Evolutionary conservation across 768 basidiomycete species (phyloP).

Genomic region (Leucosporidium scottii): DNA sequence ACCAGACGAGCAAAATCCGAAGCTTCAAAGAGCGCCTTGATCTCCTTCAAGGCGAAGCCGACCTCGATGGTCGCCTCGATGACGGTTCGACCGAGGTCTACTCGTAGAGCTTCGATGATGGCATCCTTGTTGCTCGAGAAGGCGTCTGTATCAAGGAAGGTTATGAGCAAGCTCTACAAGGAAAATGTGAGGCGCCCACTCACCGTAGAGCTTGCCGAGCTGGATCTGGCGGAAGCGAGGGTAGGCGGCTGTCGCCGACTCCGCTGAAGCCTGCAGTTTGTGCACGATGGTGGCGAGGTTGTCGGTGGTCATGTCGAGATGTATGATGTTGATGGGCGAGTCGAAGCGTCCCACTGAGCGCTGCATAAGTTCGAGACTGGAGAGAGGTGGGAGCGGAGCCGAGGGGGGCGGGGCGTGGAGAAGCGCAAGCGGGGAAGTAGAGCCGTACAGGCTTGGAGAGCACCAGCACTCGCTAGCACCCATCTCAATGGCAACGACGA

Average conservation of each 20-base stretch:
- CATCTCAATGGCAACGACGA: background rate
- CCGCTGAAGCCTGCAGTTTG: background rate
- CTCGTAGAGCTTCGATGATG: background rate
- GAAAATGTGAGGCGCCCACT: background rate
- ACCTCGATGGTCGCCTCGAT: background rate
- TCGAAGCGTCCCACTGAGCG: background rate
- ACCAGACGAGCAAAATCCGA: background rate
- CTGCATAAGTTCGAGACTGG: background rate
- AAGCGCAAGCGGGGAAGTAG: background rate
- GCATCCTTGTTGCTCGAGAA: background rate
- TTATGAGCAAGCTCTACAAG: background rate
- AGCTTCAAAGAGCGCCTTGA: background rate
- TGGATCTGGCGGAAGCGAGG: background rate
- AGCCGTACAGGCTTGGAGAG: background rate
- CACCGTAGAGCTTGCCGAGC: constrained; percentile 9
- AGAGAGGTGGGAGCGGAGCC: background rate
- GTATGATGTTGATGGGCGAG: background rate
- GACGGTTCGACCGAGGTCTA: background rate
- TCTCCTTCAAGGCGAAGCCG: background rate
- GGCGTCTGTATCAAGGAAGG: background rate
- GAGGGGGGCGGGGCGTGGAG: background rate
- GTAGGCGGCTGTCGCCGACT: background rate
- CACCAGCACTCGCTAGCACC: background rate
- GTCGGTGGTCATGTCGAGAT: background rate
- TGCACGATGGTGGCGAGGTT: background rate